phyloP scores from a whole-genome alignment of 306 rosid genomes.

The Inga leiocalycina region DNA sequence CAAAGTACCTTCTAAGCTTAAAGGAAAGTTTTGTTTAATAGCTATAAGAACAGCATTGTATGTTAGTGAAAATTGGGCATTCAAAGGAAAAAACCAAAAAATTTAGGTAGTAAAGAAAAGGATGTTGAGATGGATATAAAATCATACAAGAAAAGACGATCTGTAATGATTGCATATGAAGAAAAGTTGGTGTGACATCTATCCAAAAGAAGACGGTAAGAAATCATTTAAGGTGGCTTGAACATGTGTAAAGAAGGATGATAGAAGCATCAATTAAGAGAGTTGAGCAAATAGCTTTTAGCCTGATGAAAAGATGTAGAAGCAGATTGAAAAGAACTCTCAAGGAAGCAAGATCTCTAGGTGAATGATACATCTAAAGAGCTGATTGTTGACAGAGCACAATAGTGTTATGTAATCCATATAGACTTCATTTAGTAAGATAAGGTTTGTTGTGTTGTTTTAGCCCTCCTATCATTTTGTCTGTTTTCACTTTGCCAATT shows the following conservation, averaged over 20 bases:
- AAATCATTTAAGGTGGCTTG: background rate
- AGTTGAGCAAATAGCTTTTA: background rate
- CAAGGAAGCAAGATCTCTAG: background rate
- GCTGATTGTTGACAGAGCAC: background rate
- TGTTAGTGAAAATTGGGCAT: background rate
- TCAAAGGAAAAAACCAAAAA: background rate
- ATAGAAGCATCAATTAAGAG: background rate
- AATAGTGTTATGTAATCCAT: background rate
- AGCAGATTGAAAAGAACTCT: background rate
- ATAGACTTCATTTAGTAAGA: background rate
- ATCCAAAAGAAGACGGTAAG: background rate
- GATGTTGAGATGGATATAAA: background rate
- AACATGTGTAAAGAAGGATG: background rate
- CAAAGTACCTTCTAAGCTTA: background rate
- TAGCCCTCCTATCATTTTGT: background rate
- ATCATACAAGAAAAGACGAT: background rate
- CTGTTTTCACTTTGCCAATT: background rate
- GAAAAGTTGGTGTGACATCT: too few species aligned
- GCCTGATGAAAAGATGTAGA: background rate
- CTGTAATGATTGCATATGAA: background rate
- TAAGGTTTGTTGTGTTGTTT: background rate
- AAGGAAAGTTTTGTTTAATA: background rate
- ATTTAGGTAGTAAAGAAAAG: background rate
- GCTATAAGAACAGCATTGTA: background rate
- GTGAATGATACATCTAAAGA: background rate